Conservation (phyloP, 2,329 filamentous ascomycete species). For the Cryphonectria nitschkei region DNA sequence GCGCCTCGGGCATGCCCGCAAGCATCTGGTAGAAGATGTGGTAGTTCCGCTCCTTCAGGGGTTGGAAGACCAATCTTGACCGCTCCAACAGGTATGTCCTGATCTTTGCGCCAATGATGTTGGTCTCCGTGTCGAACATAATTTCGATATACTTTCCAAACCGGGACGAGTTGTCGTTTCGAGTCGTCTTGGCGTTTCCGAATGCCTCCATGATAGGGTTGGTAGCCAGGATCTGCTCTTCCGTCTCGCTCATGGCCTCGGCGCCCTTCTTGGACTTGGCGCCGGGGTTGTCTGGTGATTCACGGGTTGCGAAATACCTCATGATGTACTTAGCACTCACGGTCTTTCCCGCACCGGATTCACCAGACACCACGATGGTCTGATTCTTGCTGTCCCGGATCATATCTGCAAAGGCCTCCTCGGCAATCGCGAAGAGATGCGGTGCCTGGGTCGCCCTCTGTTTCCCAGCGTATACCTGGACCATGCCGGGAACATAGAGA, state of each 20-base stretch:
- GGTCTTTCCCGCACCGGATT: slow-evolving; percentile 98
- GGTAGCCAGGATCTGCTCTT: slow-evolving; percentile 96
- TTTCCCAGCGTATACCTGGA: slow-evolving; percentile 98
- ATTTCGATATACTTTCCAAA: slow-evolving; percentile 99
- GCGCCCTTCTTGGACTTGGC: slow-evolving; percentile 74
- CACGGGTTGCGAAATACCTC: slow-evolving; percentile 98
- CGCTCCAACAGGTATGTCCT: slow-evolving; percentile 94
- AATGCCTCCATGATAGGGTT: slow-evolving; percentile 99
- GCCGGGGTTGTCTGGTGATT: slow-evolving; percentile 85
- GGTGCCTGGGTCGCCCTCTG: slow-evolving; percentile 95
- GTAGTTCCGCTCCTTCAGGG: slow-evolving; percentile 96
- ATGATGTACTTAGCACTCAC: slow-evolving; percentile 99
- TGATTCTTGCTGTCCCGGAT: slow-evolving; percentile 93
- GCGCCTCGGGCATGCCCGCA: slow-evolving; percentile 83
- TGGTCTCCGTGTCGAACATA: slow-evolving; percentile 93
- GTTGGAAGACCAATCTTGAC: slow-evolving; percentile 95
- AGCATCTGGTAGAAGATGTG: slow-evolving; percentile 99
- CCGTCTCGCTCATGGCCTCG: slow-evolving; percentile 92
- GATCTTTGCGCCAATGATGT: slow-evolving; percentile 98
- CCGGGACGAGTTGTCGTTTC: slow-evolving; percentile 98
- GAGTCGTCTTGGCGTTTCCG: slow-evolving; percentile 98
- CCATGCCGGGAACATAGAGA: slow-evolving; percentile 97
- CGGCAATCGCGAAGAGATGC: slow-evolving; percentile 97
- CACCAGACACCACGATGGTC: slow-evolving; percentile 98
- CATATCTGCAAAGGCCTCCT: slow-evolving; percentile 99